Evolutionary conservation across 306 rosid genomes (phyloP), one percentile per base, ranked within the genome.

Genomic region (Prunus mira): DNA sequence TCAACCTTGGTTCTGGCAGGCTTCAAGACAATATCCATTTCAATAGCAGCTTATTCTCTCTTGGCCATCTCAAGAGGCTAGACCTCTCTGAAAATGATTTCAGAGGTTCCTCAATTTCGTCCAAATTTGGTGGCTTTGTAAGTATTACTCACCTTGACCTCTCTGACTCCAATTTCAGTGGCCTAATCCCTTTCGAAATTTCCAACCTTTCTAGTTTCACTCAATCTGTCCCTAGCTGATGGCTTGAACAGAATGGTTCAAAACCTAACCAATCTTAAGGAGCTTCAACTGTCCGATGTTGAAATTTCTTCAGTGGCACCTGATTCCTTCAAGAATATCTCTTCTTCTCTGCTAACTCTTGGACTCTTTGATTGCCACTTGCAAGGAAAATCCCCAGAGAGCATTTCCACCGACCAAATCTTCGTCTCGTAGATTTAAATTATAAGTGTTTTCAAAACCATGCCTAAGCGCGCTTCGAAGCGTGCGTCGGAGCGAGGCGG

Each of bases 361-460:
- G 1, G 4, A 0, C 80, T 76, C 0, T 0, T 0, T 1, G 0
- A 0, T 1, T 5, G 30, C 12, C 0, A 3, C 0, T 30, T 76
- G 43, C 13, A 0, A 9, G 68, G 68, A 3, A 30, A 30, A 30
- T 30, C 0, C 5, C 32, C 0, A 30, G 32, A 30, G 4, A 30
- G 32, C 5, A 1, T 12, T 76, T 51, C 25, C 34, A n/a, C 12
- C 17, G 32, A 14, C 47, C 65, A 41, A 70, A 50, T 2, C 56
- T 78, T 19, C 65, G 25, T 27, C 28, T 27, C 3, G 28, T 27
- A 27, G 28, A 27, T 27, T 27, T 27, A 27, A 27, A 27, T 27
- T 27, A 27, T 27, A 27, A 27, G 28, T 27, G 28, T 27, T 27
- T 30, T 30, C 34, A 30, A 30, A 30, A 30, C 0, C 34, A 30